Percentiles rank a stretch among this genome's conserved stretches.
phyloP scores from a whole-genome alignment of 2,329 filamentous ascomycete genomes.

The Neonectria coccinea region DNA sequence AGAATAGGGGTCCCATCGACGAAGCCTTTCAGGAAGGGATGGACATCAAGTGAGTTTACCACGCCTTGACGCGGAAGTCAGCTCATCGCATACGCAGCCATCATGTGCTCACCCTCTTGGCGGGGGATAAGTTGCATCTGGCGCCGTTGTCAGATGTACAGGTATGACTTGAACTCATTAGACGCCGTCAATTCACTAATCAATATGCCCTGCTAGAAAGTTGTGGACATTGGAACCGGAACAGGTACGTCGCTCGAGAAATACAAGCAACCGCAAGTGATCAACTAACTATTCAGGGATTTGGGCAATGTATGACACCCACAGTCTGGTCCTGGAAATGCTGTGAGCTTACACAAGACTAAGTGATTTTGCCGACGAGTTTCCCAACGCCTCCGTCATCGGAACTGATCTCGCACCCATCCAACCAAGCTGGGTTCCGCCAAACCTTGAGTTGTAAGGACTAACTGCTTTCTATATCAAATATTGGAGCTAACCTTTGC shows the following conservation, averaged over 20 bases:
- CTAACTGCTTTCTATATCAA: too few relatives aligned
- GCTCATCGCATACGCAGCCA: not conserved
- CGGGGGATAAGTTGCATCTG: not conserved
- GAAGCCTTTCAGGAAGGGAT: not conserved
- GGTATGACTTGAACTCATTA: not conserved
- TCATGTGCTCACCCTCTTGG: not conserved
- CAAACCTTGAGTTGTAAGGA: slow-evolving; percentile 15
- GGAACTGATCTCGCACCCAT: not conserved
- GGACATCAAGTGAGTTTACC: slow-evolving; percentile 4
- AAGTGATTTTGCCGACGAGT: not conserved
- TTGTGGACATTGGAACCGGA: not conserved
- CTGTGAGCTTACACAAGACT: not conserved
- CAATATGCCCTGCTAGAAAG: not conserved
- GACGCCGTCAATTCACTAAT: not conserved
- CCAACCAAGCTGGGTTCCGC: slow-evolving; percentile 2
- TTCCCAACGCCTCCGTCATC: not conserved
- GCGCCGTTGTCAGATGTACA: not conserved
- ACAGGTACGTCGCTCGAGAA: not conserved
- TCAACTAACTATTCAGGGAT: not conserved
- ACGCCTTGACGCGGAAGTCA: not conserved
- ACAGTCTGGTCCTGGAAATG: too few relatives aligned
- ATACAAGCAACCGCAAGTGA: not conserved
- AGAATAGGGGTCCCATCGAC: not conserved
- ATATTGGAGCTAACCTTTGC: not conserved
- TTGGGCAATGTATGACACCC: not conserved